Conservation (phyloP, 2,329 filamentous ascomycete species). For the Arthroderma sp. region DNA sequence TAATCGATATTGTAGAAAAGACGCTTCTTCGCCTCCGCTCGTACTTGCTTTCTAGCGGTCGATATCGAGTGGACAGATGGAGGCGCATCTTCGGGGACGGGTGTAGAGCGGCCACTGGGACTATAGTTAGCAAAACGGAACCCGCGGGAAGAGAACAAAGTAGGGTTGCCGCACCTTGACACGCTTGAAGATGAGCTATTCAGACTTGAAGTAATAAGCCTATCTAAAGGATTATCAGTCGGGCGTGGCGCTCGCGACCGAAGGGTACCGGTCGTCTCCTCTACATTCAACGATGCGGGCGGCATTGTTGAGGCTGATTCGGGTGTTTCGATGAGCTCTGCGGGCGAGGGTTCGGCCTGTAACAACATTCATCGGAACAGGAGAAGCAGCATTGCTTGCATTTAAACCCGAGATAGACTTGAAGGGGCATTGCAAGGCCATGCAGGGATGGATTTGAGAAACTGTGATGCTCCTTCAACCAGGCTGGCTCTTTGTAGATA, state of each 20-base stretch:
- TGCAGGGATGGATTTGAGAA: no score
- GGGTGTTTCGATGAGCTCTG: no score
- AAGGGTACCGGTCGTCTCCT: constrained; percentile 4
- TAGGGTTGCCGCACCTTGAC: constrained; percentile 16
- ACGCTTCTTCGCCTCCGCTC: constrained; percentile 66
- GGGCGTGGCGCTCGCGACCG: constrained; percentile 7
- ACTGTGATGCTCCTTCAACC: no score
- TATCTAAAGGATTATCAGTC: not conserved
- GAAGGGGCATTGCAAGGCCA: no score
- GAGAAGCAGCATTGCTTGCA: no score
- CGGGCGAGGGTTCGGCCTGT: no score
- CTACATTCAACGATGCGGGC: constrained; percentile 3
- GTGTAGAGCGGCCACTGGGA: constrained; percentile 47
- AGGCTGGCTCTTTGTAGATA: no score
- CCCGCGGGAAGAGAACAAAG: not conserved
- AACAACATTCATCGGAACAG: no score
- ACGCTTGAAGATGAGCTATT: constrained; percentile 12
- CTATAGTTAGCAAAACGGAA: not conserved
- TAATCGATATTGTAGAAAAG: constrained; percentile 92
- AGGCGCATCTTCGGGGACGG: constrained; percentile 77
- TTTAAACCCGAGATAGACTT: no score
- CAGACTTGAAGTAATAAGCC: not conserved
- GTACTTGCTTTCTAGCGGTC: constrained; percentile 66
- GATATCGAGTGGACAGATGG: constrained; percentile 80
- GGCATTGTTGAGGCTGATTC: not conserved